Base-by-base conservation (phyloP, 352 stramenopile species). In the Bremia lactucae region DNA sequence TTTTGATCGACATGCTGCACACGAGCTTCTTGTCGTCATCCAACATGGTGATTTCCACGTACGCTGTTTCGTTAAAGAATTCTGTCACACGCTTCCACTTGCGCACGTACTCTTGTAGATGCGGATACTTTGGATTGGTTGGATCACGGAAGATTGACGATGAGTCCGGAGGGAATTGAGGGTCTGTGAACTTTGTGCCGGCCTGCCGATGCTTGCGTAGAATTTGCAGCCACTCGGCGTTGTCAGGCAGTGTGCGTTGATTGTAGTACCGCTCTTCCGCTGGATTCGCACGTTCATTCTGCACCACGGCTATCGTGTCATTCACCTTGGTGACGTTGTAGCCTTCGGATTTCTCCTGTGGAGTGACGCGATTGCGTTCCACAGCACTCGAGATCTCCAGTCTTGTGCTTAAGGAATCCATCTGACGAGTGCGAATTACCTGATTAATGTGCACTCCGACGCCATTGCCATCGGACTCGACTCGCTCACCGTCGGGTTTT, bases 41-140 rank as follows among this genome's bases (percentile, higher is more conserved):
- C 16, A 91, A 26, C 72, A 91, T 88, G 6, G 75, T 86, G 38
- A 91, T 76, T 44, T 91, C 78, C 21, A 87, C 75, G 36, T 84
- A 90, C 49, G 73, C 75, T 16, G 70, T 86, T 46, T 88, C 73
- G 37, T 83, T 78, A 54, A 91, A 91, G 42, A 91, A 88, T 11
- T 88, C 78, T 19, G 68, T 81, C 42, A 91, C 63, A 29, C 78
- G 78, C 55, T 88, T 88, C 78, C 78, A 91, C 49, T 87, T 88
- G 52, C 57, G 83, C 29, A 91, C 62, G 28, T 81, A 68, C n/a
- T 85, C 66, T 20, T 85, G 70, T 33, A 91, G 31, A 35, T 87
- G 75, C 18, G 76, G 66, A 20, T 80, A 81, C 39, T 75, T 78
- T 16, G 81, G 79, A 52, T 83, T 72, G 15, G 47, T 65, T 11